Percentiles rank a stretch among this genome's conserved stretches.
Evolutionary conservation across 2,329 filamentous ascomycete genomes (phyloP).

Genomic region (Lachnellula hyalina): DNA sequence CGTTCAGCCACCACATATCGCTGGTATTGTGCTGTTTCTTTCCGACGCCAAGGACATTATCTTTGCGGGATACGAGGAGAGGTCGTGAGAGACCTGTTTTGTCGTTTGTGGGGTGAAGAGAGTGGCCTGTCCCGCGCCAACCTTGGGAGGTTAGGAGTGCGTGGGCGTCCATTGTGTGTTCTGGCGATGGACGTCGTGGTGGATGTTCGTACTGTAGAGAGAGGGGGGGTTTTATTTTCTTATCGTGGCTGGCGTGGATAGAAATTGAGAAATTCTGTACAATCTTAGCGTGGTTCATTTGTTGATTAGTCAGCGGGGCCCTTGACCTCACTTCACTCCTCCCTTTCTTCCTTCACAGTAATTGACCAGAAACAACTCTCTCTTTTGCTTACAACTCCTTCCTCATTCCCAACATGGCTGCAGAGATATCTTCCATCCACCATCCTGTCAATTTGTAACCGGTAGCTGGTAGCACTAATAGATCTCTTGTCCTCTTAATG

Average conservation of each 20-base stretch:
- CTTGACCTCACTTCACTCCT: too few relatives aligned
- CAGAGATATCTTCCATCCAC: too few relatives aligned
- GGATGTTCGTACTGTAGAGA: neutral
- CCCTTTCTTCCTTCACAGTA: too few relatives aligned
- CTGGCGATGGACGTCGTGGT: neutral
- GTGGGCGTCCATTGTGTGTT: constrained; percentile 69
- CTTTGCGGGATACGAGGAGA: constrained; percentile 75
- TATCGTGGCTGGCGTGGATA: neutral
- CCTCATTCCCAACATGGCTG: too few relatives aligned
- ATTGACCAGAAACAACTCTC: too few relatives aligned
- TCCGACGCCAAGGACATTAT: constrained; percentile 75
- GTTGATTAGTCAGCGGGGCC: too few relatives aligned
- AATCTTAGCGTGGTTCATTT: neutral
- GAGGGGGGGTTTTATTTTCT: neutral
- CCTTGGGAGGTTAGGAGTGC: constrained; percentile 80
- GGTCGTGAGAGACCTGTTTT: constrained; percentile 75
- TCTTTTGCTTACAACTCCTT: too few relatives aligned
- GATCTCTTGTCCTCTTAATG: too few relatives aligned
- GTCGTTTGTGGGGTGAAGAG: constrained; percentile 70
- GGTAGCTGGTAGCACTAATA: too few relatives aligned
- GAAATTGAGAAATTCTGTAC: neutral
- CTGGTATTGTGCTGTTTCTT: constrained; percentile 60
- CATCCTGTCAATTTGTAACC: too few relatives aligned
- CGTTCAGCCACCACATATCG: constrained; percentile 96
- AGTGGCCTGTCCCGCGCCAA: constrained; percentile 85